These are phyloP conservation scores for Cicer bijugum DNA, from an alignment of 306 rosid genomes.

Conservation along the genomic window DNA sequence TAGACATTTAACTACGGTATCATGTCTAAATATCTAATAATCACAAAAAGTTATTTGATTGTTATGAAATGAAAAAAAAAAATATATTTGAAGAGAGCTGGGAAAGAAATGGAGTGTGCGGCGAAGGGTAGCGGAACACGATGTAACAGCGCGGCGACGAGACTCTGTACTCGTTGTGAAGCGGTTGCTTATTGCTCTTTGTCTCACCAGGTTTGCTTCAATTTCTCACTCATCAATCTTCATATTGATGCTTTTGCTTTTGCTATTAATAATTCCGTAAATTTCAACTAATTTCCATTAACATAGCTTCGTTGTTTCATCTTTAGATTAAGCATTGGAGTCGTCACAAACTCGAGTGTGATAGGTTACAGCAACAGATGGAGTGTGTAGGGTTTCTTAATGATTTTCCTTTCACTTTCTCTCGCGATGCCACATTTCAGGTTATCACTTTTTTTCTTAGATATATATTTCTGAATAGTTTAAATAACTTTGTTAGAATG, in stretches of 20 bases:
- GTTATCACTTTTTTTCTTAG: conserved; percentile 45
- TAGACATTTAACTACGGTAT: too few species aligned
- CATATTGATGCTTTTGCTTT: not conserved
- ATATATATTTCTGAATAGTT: too few species aligned
- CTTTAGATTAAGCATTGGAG: conserved; percentile 76
- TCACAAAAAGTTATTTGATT: too few species aligned
- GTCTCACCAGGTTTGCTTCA: conserved; percentile 69
- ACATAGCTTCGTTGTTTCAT: conserved; percentile 34
- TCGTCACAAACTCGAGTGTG: conserved; percentile 82
- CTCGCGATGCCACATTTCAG: conserved; percentile 67
- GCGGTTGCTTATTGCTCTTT: conserved; percentile 87
- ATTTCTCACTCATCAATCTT: not conserved
- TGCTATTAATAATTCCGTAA: not conserved
- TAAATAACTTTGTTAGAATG: too few species aligned
- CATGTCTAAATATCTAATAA: too few species aligned
- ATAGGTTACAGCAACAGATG: conserved; percentile 80
- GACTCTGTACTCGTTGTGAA: conserved; percentile 73
- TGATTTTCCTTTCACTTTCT: conserved; percentile 84
- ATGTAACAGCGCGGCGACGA: conserved; percentile 65
- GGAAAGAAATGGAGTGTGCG: conserved; percentile 78
- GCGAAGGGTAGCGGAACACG: conserved; percentile 70
- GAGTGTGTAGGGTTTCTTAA: conserved; percentile 55
- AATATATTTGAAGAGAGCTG: not conserved
- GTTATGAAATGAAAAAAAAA: not conserved
- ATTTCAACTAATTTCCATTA: conserved; percentile 6